phyloP scores from a whole-genome alignment of 208 protist genomes.

The Acanthamoeba royreba region DNA sequence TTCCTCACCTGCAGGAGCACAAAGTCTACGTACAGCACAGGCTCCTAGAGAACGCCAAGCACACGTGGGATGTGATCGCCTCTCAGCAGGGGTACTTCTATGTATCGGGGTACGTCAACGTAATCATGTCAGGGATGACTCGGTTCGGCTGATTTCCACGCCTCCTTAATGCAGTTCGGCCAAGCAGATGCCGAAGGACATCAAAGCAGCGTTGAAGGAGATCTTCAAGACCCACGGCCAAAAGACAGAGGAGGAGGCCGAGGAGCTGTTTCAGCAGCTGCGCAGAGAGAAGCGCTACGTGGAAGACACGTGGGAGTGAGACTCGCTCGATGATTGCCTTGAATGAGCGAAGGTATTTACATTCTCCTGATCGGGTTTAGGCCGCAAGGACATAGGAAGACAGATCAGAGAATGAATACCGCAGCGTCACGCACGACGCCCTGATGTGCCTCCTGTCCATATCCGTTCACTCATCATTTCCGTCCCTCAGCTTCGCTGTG shows the following conservation, averaged over 20 bases:
- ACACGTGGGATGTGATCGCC: constrained; percentile 48
- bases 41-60: constrained; percentile 40
- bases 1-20: neutral
- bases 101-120: neutral
- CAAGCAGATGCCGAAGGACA: constrained; percentile 65
- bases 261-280: neutral
- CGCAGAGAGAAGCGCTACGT: neutral
- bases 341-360: too few species aligned
- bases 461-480: too few species aligned
- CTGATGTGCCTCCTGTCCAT: too few species aligned
- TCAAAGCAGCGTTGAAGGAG: constrained; percentile 37
- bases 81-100: neutral
- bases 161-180: constrained; percentile 38
- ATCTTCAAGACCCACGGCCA: constrained; percentile 19
- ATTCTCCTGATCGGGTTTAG: too few species aligned
- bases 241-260: neutral
- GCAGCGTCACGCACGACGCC: too few species aligned
- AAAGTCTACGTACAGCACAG: constrained; percentile 66
- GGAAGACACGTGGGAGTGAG: neutral
- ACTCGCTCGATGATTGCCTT: neutral
- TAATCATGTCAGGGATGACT: neutral
- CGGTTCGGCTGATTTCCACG: neutral
- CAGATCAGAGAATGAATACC: too few species aligned
- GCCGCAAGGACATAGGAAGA: too few species aligned
- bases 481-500: too few species aligned